Evolutionary conservation across 2,329 filamentous ascomycete genomes (phyloP), one percentile per base, ranked within the genome.

Genomic region (Aspergillus alliaceus): DNA sequence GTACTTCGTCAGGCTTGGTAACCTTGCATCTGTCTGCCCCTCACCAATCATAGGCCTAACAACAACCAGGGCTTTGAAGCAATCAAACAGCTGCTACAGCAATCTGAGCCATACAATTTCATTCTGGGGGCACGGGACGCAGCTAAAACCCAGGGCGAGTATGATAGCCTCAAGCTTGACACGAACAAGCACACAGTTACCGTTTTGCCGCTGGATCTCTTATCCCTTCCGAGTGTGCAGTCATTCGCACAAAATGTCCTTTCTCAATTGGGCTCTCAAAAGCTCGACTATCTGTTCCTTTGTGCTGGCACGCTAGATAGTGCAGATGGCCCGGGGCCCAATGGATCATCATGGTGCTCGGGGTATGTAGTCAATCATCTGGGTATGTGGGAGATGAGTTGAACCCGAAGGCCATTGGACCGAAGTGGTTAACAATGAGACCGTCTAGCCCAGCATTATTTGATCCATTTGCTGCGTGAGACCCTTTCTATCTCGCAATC

Each of bases 41-140:
- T 42, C 12, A 14, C 5, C 3, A 24, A 11, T 24, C 5, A 2
- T 42, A 14, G n/a, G 39, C 25, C 24, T 25, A 37, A 25, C 32
- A 34, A 1, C 3, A 22, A n/a, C 9, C 48, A 68, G 66, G 66
- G 66, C 35, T 68, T 68, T n/a, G 66, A 68, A 60, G 53, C 56
- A 15, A 54, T 68, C 29, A 67, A 68, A 32, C 66, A 68, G 34
- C 35, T 68, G 11, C 60, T 68, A 6, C 54, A 65, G 35, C 52
- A 64, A 14, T 39, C 59, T 12, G 56, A 65, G 53, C 61, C 66
- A 1, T 63, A 68, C 47, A 61, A 57, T 20, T 67, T 68, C 35
- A 65, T 68, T 11, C 48, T 68, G 4, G 66, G 66, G 8, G 65
- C 51, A 9, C 64, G 66, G 24, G 62, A 65, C 24, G 61, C 59